phyloP scores from a whole-genome alignment of 2,329 filamentous ascomycete genomes.

The Rosellinia necatrix region DNA sequence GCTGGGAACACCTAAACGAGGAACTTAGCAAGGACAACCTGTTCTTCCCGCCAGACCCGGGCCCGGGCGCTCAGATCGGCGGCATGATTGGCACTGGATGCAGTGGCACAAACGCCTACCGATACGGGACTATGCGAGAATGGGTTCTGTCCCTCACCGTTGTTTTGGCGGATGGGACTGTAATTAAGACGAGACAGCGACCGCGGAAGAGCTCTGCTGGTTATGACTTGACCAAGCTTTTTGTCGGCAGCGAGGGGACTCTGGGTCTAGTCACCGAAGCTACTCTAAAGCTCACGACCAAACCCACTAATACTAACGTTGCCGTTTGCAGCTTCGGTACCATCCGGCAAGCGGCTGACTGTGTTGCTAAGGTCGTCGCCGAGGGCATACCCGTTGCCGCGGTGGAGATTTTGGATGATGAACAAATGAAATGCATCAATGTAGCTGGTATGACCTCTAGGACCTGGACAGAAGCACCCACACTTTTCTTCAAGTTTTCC shows the following conservation, averaged over 20 bases:
- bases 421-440: slow-evolving; percentile 68
- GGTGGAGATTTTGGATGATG: slow-evolving; percentile 79
- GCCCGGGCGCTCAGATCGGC: slow-evolving; percentile 82
- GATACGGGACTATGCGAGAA: slow-evolving; percentile 87
- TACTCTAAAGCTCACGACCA: slow-evolving; percentile 74
- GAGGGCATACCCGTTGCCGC: slow-evolving; percentile 77
- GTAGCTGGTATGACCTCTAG: slow-evolving; percentile 60
- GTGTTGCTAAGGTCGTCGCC: slow-evolving; percentile 72
- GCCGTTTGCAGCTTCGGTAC: slow-evolving; percentile 59
- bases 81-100: slow-evolving; percentile 74
- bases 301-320: slow-evolving; percentile 74
- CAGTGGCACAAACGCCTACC: slow-evolving; percentile 78
- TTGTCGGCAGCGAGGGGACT: slow-evolving; percentile 83
- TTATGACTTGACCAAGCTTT: slow-evolving; percentile 80
- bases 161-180: slow-evolving; percentile 79
- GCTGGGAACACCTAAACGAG: slow-evolving; percentile 80
- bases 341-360: slow-evolving; percentile 69
- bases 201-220: slow-evolving; percentile 79
- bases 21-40: slow-evolving; percentile 68
- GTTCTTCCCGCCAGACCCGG: slow-evolving; percentile 85
- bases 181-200: slow-evolving; percentile 78
- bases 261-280: slow-evolving; percentile 80
- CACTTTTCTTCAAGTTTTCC: slow-evolving; percentile 74
- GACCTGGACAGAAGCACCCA: slow-evolving; percentile 66
- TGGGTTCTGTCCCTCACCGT: slow-evolving; percentile 84